Conservation (phyloP, 148 eudicot genomes). For the Silene conica region DNA sequence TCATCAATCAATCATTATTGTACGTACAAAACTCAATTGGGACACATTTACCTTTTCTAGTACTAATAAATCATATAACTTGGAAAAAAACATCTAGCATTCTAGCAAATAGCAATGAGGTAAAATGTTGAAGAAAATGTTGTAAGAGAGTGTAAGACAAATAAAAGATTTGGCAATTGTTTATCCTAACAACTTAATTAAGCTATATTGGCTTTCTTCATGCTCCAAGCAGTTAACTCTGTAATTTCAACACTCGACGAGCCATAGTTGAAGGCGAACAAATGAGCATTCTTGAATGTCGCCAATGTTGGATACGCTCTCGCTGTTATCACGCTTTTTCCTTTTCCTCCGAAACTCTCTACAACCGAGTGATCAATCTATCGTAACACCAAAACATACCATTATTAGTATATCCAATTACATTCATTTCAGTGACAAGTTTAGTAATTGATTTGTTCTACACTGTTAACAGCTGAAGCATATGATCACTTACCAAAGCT, state of each 20-base stretch:
- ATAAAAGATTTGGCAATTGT: background rate
- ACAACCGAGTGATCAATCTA: conserved; percentile 30
- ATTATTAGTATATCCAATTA: background rate
- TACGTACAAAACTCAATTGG: background rate
- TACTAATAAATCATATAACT: too few relatives aligned
- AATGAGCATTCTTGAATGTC: conserved; percentile 12
- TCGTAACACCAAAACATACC: background rate
- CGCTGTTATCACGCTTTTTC: conserved; percentile 8
- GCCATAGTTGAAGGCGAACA: conserved; percentile 28
- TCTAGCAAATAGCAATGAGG: background rate
- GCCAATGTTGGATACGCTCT: conserved; percentile 32
- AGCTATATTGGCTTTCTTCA: background rate
- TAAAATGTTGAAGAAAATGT: background rate
- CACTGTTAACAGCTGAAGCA: too few relatives aligned
- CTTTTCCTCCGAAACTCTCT: background rate
- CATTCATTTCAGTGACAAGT: too few relatives aligned
- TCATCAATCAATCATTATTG: background rate
- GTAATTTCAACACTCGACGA: conserved; percentile 12
- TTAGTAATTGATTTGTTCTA: too few relatives aligned
- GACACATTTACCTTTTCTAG: background rate
- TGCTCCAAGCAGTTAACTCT: conserved; percentile 16
- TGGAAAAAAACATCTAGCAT: too few relatives aligned
- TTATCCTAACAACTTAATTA: background rate
- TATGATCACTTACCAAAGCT: conserved; percentile 29
- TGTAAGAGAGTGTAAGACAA: background rate